Evolutionary conservation across 78 protist species (phyloP).

Genomic region (Protostelium mycophagum): DNA sequence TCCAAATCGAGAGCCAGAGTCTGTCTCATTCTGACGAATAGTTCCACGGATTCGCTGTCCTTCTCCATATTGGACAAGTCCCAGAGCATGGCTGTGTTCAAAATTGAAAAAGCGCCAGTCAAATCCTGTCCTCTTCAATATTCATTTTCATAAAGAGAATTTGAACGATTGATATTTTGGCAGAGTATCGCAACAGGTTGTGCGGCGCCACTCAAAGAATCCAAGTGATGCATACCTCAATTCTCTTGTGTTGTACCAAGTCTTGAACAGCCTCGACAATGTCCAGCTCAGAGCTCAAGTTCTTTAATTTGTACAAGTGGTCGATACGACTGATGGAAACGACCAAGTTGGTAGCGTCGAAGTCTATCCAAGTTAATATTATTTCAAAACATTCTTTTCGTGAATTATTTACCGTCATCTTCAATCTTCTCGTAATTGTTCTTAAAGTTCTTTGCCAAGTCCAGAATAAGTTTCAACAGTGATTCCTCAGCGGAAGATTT

Average conservation of each 20-base stretch:
- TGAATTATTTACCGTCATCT: not conserved
- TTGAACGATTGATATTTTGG: too few relatives aligned
- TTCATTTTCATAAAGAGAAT: too few relatives aligned
- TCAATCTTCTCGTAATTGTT: not conserved
- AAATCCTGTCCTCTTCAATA: too few relatives aligned
- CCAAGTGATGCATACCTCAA: not conserved
- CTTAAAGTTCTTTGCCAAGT: not conserved
- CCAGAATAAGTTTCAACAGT: not conserved
- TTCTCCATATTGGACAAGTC: not conserved
- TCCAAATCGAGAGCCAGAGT: not conserved
- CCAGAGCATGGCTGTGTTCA: not conserved
- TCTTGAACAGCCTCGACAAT: not conserved
- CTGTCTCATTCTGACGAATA: not conserved
- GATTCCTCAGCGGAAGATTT: not conserved
- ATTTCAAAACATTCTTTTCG: too few relatives aligned
- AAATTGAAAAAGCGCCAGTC: not conserved
- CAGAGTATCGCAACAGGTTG: too few relatives aligned
- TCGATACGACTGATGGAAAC: not conserved
- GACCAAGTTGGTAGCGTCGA: not conserved
- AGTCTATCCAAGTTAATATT: not conserved
- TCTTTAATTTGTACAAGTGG: not conserved
- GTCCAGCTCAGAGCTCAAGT: not conserved
- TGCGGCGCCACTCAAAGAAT: not conserved
- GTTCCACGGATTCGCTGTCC: not conserved
- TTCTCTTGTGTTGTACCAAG: not conserved